A percentile compares a stretch with the other conserved stretches of the same genome.
These are phyloP conservation scores for Solanum rostratum DNA, from an alignment of 257 asterid genomes.

Conservation along the genomic window DNA sequence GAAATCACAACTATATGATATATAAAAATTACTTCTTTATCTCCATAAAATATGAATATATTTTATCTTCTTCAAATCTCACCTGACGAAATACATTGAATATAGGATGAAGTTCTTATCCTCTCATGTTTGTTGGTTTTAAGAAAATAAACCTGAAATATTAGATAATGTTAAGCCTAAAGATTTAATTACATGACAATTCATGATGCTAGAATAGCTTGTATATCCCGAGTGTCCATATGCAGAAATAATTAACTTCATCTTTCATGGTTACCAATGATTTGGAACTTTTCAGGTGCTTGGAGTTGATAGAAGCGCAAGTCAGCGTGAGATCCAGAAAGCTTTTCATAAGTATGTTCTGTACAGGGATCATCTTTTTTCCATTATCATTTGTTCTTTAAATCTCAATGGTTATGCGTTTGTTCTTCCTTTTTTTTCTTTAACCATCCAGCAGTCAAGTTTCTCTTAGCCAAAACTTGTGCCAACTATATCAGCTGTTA, in stretches of 20 bases:
- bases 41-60: too few relatives aligned
- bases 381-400: background rate
- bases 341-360: constrained; percentile 88
- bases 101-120: background rate
- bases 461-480: background rate
- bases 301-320: constrained; percentile 73
- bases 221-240: background rate
- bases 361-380: background rate
- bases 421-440: background rate
- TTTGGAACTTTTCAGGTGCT: constrained; percentile 39
- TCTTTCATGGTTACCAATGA: background rate
- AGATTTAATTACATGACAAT: background rate
- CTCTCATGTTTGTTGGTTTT: background rate
- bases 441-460: background rate
- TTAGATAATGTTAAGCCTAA: background rate
- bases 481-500: background rate
- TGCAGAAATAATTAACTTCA: background rate
- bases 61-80: too few relatives aligned
- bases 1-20: too few relatives aligned
- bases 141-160: background rate
- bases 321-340: constrained; percentile 85
- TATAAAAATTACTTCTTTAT: too few relatives aligned
- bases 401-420: background rate
- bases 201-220: background rate
- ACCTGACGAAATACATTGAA: too few relatives aligned